Evolutionary conservation across 1,284 basidiomycete species (phyloP).

Genomic region (Termitomyces sp.): DNA sequence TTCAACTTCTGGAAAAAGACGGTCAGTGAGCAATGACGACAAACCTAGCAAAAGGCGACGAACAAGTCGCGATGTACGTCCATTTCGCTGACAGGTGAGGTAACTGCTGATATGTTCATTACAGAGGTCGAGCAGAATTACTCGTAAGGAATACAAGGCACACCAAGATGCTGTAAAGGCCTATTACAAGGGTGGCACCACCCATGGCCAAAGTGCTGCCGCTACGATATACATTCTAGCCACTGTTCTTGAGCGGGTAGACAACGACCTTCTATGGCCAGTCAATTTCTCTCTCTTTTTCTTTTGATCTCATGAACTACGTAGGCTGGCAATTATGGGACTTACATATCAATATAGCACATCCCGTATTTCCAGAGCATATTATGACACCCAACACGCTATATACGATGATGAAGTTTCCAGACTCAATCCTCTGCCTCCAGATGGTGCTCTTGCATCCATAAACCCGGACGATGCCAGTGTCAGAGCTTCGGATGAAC

Average conservation of each 20-base stretch:
- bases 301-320: background rate
- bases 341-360: conserved; percentile 91
- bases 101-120: background rate
- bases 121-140: conserved; percentile 44
- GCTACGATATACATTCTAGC: conserved; percentile 89
- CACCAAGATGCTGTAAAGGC: conserved; percentile 66
- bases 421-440: conserved; percentile 68
- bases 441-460: conserved; percentile 45
- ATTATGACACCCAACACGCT: conserved; percentile 78
- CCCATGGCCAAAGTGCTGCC: conserved; percentile 85
- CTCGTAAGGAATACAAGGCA: conserved; percentile 63
- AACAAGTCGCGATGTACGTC: conserved; percentile 42
- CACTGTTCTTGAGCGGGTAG: conserved; percentile 82
- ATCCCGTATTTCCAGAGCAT: conserved; percentile 80
- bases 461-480: conserved; percentile 76
- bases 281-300: conserved; percentile 12
- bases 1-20: conserved; percentile 52
- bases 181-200: conserved; percentile 85
- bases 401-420: conserved; percentile 87
- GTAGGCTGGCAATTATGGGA: conserved; percentile 89
- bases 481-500: conserved; percentile 78
- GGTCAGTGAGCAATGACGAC: conserved; percentile 40
- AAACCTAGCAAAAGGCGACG: conserved; percentile 45
- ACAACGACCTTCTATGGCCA: conserved; percentile 92
- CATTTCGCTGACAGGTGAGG: background rate